Evolutionary conservation across 1,139 yeast genomes (phyloP).

Genomic region (Candida frijolesensis): DNA sequence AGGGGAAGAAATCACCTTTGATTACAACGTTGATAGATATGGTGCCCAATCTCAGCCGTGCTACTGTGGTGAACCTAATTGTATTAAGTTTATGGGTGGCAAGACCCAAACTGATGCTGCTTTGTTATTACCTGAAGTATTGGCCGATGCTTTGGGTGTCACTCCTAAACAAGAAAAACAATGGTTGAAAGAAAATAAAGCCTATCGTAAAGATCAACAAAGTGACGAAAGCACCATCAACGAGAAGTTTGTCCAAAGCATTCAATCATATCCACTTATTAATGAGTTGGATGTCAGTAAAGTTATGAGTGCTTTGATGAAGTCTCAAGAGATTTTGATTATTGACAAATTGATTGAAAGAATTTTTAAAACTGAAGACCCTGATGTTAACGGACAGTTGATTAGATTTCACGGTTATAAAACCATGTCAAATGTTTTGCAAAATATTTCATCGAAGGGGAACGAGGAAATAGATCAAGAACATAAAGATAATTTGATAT

Average conservation of each 20-base stretch:
- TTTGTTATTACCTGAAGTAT: slow-evolving; percentile 75
- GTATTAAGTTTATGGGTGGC: slow-evolving; percentile 93
- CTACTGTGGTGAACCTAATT: slow-evolving; percentile 90
- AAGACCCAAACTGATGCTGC: slow-evolving; percentile 95
- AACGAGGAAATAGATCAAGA: slow-evolving; percentile 15
- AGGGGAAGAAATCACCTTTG: slow-evolving; percentile 94
- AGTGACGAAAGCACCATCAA: slow-evolving; percentile 63
- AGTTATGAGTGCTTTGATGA: slow-evolving; percentile 81
- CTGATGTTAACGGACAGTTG: slow-evolving; percentile 57
- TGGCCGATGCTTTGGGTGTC: slow-evolving; percentile 86
- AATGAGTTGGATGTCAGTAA: slow-evolving; percentile 64
- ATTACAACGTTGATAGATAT: slow-evolving; percentile 93
- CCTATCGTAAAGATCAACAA: slow-evolving; percentile 47
- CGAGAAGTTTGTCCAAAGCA: slow-evolving; percentile 61
- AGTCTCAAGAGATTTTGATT: slow-evolving; percentile 70
- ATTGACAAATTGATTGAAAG: slow-evolving; percentile 69
- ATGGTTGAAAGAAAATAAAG: slow-evolving; percentile 65
- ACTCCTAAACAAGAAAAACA: slow-evolving; percentile 59
- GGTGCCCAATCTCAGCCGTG: slow-evolving; percentile 96
- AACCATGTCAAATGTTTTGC: slow-evolving; percentile 65
- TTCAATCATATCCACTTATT: slow-evolving; percentile 59
- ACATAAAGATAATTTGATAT: slow-evolving; percentile 39
- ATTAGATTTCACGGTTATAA: slow-evolving; percentile 87
- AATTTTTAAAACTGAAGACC: slow-evolving; percentile 57
- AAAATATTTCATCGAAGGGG: slow-evolving; percentile 28